These are phyloP conservation scores for Prunus persica DNA, from an alignment of 306 rosid species.

Conservation along the genomic window Prunus_persica_NCBIv2 NC_034009.1:45646501-45647000, in stretches of 20 bases:
- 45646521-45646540: neutral
- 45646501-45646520: neutral
- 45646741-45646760: neutral
- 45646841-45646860: neutral
- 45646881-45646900: neutral
- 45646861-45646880: neutral
- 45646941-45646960: conserved; percentile 94
- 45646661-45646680: neutral
- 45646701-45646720: neutral
- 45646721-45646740: neutral
- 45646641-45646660: neutral
- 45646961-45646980: conserved; percentile 97
- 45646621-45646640: neutral
- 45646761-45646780: neutral
- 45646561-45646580: neutral
- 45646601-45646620: neutral
- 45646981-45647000: conserved; percentile 67
- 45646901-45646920: conserved; percentile 45
- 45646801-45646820: neutral
- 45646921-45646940: conserved; percentile 92
- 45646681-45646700: neutral
- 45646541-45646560: neutral
- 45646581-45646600: neutral
- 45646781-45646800: neutral
- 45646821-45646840: neutral